Evolutionary conservation across 306 rosid genomes (phyloP), one percentile per base, ranked within the genome.

Genomic region (Cucurbita moschata): DNA sequence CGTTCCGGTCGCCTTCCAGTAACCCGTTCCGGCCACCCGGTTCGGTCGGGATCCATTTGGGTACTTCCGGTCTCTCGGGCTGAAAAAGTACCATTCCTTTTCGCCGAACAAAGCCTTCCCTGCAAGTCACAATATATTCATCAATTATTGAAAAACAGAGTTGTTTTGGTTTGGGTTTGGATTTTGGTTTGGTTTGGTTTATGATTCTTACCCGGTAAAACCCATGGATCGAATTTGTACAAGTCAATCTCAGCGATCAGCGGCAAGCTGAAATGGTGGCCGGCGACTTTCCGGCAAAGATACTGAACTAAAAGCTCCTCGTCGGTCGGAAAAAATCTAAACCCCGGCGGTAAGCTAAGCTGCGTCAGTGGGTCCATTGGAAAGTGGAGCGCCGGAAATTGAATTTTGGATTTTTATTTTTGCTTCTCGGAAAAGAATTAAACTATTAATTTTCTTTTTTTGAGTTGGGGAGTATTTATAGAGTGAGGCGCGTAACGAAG

Each of bases 1-100:
- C 0, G 98, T 93, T n/a, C 98, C 98, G 0, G 98, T 93, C 26
- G 98, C 98, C 81, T 93, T 93, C 98, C 98, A 93, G 60, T 93
- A 93, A 8, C 98, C 98, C 42, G 96, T 74, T 10, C 98, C 98
- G 1, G 98, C 98, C 0, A 93, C 98, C 77, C 98, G 76, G 70
- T 93, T 93, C 26, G 98, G 98, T 35, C 98, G 74, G 0, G 98
- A 87, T 6, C 98, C 98, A 16, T 93, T 93, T 0, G 98, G 98
- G 53, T 93, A 93, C 64, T 93, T 93, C 18, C 98, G 74, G 54
- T 93, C 98, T 61, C 98, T 80, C 0, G 98, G 98, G 50, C 96
- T 93, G 77, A 93, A 93, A 47, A 93, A 93, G 42, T 93, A 93
- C 98, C 98, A 93, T 73, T 93, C 98, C 52, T 93, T 93, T 77